Evolutionary conservation across 2,329 filamentous ascomycete genomes (phyloP), one percentile per base, ranked within the genome.

Genomic region (Aspergillus ruber): DNA sequence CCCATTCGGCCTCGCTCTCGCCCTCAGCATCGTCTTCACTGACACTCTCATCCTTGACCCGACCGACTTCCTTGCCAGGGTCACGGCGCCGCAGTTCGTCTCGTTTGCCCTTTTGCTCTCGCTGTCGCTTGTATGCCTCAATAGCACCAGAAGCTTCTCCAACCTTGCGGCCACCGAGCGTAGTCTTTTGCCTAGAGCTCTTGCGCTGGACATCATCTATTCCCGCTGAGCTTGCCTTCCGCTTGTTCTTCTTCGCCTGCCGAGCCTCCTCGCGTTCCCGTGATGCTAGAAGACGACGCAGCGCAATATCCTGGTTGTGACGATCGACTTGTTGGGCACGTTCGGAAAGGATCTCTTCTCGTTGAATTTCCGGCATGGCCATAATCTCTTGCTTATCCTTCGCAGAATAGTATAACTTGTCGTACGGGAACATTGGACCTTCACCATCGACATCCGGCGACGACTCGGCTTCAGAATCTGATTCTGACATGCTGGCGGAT

Each of bases 401-500:
- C 40, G 82, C 76, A 56, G 82, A 86, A 58, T 81, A 79, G 66
- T 88, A 93, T 61, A 93, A 84, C 58, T 91, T 90, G 55, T 98
- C 93, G 53, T 95, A 80, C 0, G 91, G 90, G 63, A 94, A 83
- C 60, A 67, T 85, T 74, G 61, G 84, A 4, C 70, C 68, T 45
- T 73, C 68, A 36, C 71, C 69, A 20, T 62, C 71, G 46, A 70
- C 70, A 23, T 61, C 60, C 44, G 78, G 72, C 46, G 77, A 70
- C 48, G 76, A 73, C 55, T 87, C 84, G 20, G 79, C 81, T 54
- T 88, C 86, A 18, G 86, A 88, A 55, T 89, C 85, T 41, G 86
- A 93, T 66, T 93, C 88, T 50, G 91, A 89, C 89, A 95, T 95
- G 18, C 88, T 85, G 18, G 84, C 90, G 9, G 90, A 95, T 60